Evolutionary conservation across 2,329 filamentous ascomycete genomes (phyloP), one percentile per base, ranked within the genome.

Genomic region (Colletotrichum brevisporum): DNA sequence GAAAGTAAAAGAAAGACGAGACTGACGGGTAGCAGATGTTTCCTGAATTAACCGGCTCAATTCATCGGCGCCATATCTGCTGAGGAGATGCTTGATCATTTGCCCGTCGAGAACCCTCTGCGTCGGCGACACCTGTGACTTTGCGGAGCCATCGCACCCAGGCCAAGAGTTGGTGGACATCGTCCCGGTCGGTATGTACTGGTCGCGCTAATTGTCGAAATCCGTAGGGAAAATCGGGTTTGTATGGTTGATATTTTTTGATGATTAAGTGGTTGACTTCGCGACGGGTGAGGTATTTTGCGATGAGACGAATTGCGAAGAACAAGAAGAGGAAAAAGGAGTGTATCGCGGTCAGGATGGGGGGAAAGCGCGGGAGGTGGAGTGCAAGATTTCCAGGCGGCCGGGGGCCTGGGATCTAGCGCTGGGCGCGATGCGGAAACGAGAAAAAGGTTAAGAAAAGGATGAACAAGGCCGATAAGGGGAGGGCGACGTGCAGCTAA

Each of bases 61-160:
- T 48, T 77, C 77, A n/a, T 79, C 77, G 27, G 73, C 75, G 39
- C 76, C 75, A 64, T 80, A 80, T 53, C 76, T 75, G 60, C 70
- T 73, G 73, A 80, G 74, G 9, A 80, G 75, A 72, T 80, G 78
- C 39, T 78, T 76, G 41, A 80, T 76, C 57, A 80, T 73, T 61
- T 80, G 78, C 12, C 77, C 77, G 65, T 80, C 78, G 45, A 79
- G 74, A 16, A 63, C 69, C 18, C 56, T 43, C 8, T 72, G 64
- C n/a, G 64, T 70, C 59, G 73, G 73, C 50, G 66, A 66, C 55
- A 66, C 54, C 39, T 69, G 55, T 18, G 41, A 10, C 64, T 78
- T 74, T 43, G 77, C 74, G 70, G 74, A 69, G 71, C 74, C 76
- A 63, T 79, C 78, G 57, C 69, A 69, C 57, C 77, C 77, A 68